Base-by-base conservation (phyloP, 208 protist genomes). In the Trypanosoma platydactyli region DNA sequence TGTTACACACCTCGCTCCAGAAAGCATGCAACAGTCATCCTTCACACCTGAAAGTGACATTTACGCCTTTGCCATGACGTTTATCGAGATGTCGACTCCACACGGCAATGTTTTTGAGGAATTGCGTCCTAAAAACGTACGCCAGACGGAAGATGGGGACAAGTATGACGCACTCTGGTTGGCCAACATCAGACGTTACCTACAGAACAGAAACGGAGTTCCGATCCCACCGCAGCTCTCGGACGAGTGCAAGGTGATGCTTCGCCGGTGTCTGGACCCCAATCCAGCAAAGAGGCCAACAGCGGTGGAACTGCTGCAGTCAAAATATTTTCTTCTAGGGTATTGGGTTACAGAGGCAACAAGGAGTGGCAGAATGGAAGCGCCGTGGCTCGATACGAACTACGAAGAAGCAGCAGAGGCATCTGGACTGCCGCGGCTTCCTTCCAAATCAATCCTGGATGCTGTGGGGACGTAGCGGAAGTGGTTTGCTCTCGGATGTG, bases 61-160 rank as follows among this genome's bases (percentile, higher is more conserved):
- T 40, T 93, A 86, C 64, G 78, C 84, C 25, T 93, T 89, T 71
- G 87, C 87, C 3, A 93, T 93, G 83, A 90, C 82, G 18, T 93
- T 93, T 64, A 71, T 93, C 55, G 84, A 93, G 73, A 76, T 93
- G 12, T 72, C 83, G 30, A 83, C 79, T 15, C 76, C 81, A 1
- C 56, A 69, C 13, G 87, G 73, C 9, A 58, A 16, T 27, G 51
- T 92, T 29, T 81, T 89, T 71, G 50, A 42, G 22, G 83, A 90
- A 24, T 80, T 78, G 46, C 29, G 64, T 13, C 81, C 83, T 16
- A 56, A 46, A 20, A 58, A 72, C 42, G 25, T 74, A 42, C 62
- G 57, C 6, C 48, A 63, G 40, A 66, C 79, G 13, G 52, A 63
- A 3, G 78, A 81, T 45, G 73, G 80, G 49, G 64, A 68, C 40